phyloP scores from a whole-genome alignment of 2,329 filamentous ascomycete species.

The Xylariaceae sp. region DNA sequence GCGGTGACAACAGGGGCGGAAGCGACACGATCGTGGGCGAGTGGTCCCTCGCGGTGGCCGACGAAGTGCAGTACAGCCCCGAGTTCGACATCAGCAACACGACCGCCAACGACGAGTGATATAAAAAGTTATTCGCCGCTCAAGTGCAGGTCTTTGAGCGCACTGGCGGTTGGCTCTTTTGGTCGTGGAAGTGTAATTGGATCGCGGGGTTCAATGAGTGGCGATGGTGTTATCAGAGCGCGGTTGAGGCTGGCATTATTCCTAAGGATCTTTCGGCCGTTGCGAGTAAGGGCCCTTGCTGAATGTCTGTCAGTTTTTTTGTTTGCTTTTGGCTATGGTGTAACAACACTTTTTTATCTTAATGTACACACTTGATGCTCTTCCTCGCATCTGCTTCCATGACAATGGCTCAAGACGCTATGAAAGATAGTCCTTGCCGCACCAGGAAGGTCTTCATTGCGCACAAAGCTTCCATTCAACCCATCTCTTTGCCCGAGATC shows the following conservation, averaged over 20 bases:
- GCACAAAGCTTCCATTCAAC: no score
- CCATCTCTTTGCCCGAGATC: no score
- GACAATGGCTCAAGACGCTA: no score
- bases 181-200: conserved; percentile 50
- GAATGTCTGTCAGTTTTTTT: no score
- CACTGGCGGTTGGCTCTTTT: conserved; percentile 51
- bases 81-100: conserved; percentile 35
- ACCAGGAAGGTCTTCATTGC: no score
- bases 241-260: conserved; percentile 24
- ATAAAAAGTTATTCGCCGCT: conserved; percentile 51
- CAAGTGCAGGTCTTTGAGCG: conserved; percentile 52
- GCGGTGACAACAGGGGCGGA: conserved; percentile 37
- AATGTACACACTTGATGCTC: no score
- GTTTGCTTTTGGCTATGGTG: no score
- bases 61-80: conserved; percentile 39
- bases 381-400: no score
- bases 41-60: conserved; percentile 50
- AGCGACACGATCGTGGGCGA: conserved; percentile 51
- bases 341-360: no score
- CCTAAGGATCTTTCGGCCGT: conserved; percentile 23
- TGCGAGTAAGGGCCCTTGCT: conserved; percentile 18
- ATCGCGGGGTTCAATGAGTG: conserved; percentile 39
- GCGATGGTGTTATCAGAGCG: conserved; percentile 43
- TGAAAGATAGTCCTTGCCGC: no score
- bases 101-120: conserved; percentile 42